A percentile compares a stretch with the other conserved stretches of the same genome.
Evolutionary conservation across 805 yeast genomes (phyloP).

Genomic region (Suhomyces kilbournensis): DNA sequence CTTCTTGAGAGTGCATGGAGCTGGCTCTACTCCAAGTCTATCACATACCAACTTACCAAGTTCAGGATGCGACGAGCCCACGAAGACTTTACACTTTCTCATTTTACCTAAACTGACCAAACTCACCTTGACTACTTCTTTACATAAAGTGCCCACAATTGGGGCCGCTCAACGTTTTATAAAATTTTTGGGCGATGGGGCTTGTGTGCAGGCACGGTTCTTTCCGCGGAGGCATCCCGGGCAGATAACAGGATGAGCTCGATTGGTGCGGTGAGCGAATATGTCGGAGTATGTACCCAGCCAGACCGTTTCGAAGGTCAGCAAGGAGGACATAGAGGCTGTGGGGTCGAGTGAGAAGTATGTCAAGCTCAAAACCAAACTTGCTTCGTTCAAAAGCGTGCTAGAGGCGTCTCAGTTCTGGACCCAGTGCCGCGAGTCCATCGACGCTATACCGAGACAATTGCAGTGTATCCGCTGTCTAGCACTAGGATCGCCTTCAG

Average conservation of each 20-base stretch:
- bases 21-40: conserved; percentile 86
- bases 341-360: not conserved
- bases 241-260: not conserved
- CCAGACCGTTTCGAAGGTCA: not conserved
- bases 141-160: not conserved
- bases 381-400: not conserved
- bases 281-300: conserved; percentile 3
- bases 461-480: conserved; percentile 50
- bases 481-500: conserved; percentile 67
- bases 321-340: not conserved
- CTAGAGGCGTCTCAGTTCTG: not conserved
- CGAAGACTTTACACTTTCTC: conserved; percentile 97
- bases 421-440: not conserved
- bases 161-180: not conserved
- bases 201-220: conserved; percentile 1
- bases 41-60: conserved; percentile 88
- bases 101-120: conserved; percentile 34
- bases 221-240: not conserved
- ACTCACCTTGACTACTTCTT: conserved; percentile 2
- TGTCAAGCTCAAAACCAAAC: not conserved
- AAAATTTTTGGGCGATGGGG: conserved; percentile 5
- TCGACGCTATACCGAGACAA: not conserved
- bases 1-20: conserved; percentile 86
- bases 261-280: not conserved
- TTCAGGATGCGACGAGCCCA: conserved; percentile 96